Evolutionary conservation across 805 yeast genomes (phyloP).

Genomic region (Cyberlindnera americana): DNA sequence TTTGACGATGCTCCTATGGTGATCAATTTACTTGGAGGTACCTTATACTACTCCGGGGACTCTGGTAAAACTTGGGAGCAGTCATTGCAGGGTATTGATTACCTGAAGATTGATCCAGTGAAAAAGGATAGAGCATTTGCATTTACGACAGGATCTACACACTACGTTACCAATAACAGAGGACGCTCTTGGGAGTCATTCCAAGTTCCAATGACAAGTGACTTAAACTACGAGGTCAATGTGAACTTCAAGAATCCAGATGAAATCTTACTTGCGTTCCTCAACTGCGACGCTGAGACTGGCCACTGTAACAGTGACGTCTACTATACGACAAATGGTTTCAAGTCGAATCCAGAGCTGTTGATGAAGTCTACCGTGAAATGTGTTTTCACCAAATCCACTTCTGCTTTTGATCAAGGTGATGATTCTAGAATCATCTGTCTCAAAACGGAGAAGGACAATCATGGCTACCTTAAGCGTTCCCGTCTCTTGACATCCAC

Average conservation of each 20-base stretch:
- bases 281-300: slow-evolving; percentile 15
- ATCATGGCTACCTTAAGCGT: slow-evolving; percentile 32
- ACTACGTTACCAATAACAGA: slow-evolving; percentile 37
- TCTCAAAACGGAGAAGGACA: slow-evolving; percentile 40
- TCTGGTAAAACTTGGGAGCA: slow-evolving; percentile 43
- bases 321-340: slow-evolving; percentile 45
- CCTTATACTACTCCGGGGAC: slow-evolving; percentile 43
- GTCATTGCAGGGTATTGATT: slow-evolving; percentile 31
- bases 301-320: slow-evolving; percentile 32
- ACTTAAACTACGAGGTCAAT: slow-evolving; percentile 25
- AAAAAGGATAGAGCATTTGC: slow-evolving; percentile 39
- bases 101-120: slow-evolving; percentile 31
- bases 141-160: slow-evolving; percentile 30
- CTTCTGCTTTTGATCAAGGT: slow-evolving; percentile 22
- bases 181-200: slow-evolving; percentile 42
- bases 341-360: slow-evolving; percentile 32
- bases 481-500: slow-evolving; percentile 32
- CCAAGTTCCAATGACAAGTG: slow-evolving; percentile 25
- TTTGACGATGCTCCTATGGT: slow-evolving; percentile 33
- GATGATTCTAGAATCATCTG: slow-evolving; percentile 36
- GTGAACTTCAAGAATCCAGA: slow-evolving; percentile 41
- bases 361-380: slow-evolving; percentile 28
- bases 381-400: slow-evolving; percentile 31
- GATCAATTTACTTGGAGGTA: slow-evolving; percentile 21
- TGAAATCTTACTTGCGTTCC: slow-evolving; percentile 34